Evolutionary conservation across 805 yeast species (phyloP).

Genomic region (Lipomyces yamanashiensis): DNA sequence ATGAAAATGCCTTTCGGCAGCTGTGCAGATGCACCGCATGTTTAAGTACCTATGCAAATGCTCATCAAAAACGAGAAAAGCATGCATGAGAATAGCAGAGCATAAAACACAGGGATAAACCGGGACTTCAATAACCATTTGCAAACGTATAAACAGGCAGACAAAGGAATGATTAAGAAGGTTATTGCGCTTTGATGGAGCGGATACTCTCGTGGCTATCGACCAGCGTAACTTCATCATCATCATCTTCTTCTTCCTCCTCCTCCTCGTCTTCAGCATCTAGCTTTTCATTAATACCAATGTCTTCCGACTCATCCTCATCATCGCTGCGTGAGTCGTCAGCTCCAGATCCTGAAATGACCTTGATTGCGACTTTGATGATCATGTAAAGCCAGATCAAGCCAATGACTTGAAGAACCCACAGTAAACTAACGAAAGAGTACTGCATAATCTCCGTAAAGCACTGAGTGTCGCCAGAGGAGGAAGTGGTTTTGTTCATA

Average conservation of each 20-base stretch:
- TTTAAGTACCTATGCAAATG: background rate
- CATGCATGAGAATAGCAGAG: background rate
- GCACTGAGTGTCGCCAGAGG: constrained; percentile 42
- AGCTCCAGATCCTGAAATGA: constrained; percentile 73
- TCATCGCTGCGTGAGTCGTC: constrained; percentile 87
- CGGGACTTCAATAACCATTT: background rate
- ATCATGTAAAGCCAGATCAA: constrained; percentile 78
- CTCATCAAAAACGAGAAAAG: background rate
- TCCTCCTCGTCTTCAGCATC: constrained; percentile 6
- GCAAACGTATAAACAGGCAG: background rate
- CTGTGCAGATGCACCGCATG: background rate
- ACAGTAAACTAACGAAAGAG: constrained; percentile 59
- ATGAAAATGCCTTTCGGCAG: background rate
- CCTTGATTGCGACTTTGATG: constrained; percentile 68
- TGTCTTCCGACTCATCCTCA: constrained; percentile 55
- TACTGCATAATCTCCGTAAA: constrained; percentile 44
- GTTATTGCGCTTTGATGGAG: background rate
- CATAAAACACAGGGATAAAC: too few relatives aligned
- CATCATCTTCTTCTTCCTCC: constrained; percentile 5
- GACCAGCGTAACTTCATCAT: constrained; percentile 20
- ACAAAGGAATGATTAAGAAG: background rate
- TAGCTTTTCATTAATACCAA: background rate
- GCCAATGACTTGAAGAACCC: constrained; percentile 67
- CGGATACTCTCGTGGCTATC: constrained; percentile 13
- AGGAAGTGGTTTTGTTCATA: constrained; percentile 12